These are phyloP conservation scores for Scenedesmus sp. DNA, from an alignment of 163 green algal genomes.

Conservation along the genomic window DNA sequence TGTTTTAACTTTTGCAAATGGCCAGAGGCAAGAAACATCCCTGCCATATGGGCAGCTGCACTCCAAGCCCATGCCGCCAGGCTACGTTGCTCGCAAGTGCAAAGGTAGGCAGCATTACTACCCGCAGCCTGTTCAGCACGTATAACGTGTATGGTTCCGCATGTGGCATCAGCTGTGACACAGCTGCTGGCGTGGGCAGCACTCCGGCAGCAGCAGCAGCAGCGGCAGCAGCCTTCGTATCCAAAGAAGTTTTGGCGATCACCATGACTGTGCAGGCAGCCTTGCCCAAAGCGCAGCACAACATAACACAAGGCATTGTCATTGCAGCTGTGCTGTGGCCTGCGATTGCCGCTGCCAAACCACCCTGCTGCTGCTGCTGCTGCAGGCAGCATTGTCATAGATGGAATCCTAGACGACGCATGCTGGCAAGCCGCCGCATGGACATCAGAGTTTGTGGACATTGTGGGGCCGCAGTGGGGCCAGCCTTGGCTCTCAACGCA, in stretches of 20 bases:
- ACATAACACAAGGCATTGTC: not conserved
- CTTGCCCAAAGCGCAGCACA: no score
- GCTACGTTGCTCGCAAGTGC: not conserved
- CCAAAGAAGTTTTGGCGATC: no score
- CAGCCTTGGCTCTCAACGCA: slow-evolving; percentile 25
- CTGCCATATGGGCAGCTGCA: not conserved
- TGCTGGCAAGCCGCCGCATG: slow-evolving; percentile 3
- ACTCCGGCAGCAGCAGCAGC: not conserved
- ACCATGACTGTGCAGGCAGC: no score
- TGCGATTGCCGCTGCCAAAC: not conserved
- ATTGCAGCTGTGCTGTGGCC: no score
- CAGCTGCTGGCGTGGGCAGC: not conserved
- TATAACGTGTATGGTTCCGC: not conserved
- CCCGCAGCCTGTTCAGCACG: not conserved
- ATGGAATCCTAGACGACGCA: not conserved
- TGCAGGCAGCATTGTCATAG: slow-evolving; percentile 12
- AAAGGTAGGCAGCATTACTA: not conserved
- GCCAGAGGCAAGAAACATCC: not conserved
- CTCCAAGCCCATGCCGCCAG: not conserved
- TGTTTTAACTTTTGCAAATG: not conserved
- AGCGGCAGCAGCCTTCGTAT: not conserved
- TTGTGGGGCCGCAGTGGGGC: slow-evolving; percentile 11
- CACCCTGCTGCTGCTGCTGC: slow-evolving; percentile 2
- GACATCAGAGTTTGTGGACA: slow-evolving; percentile 13
- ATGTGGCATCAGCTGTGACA: not conserved